Evolutionary conservation across 1,284 basidiomycete species (phyloP).

Genomic region (Heterobasidion occidentale): DNA sequence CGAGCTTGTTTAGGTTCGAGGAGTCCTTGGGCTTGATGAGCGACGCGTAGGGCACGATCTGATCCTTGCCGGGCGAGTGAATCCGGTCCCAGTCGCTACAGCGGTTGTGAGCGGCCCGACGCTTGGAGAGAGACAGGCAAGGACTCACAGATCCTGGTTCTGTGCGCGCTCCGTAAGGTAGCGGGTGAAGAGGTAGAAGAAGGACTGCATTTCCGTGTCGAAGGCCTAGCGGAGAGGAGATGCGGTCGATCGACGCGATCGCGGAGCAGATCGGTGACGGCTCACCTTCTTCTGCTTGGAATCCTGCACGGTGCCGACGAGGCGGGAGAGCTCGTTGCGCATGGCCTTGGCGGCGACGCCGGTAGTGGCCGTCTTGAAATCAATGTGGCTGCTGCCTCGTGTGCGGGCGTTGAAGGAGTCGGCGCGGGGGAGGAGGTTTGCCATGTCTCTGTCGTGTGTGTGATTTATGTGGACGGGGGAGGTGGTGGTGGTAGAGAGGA

Average conservation of each 20-base stretch:
- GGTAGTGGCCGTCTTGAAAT: conserved; percentile 98
- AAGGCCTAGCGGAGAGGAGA: conserved; percentile 57
- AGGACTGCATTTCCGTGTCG: conserved; percentile 97
- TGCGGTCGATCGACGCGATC: conserved; percentile 8
- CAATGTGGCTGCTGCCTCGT: conserved; percentile 60
- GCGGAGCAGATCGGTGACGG: not conserved
- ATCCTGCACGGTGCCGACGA: conserved; percentile 82
- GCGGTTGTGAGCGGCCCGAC: not conserved
- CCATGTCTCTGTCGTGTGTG: conserved; percentile 5
- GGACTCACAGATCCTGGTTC: conserved; percentile 84
- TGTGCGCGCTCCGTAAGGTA: conserved; percentile 95
- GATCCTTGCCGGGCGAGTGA: conserved; percentile 88
- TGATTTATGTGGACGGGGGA: not conserved
- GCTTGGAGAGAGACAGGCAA: conserved; percentile 11
- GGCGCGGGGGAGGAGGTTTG: conserved; percentile 7
- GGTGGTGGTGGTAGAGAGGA: conserved; percentile 3
- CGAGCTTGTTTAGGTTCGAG: conserved; percentile 85
- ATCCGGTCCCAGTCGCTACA: conserved; percentile 94
- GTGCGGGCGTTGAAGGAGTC: conserved; percentile 40
- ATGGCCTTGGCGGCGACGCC: conserved; percentile 97
- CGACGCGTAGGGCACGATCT: conserved; percentile 85
- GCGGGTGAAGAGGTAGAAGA: conserved; percentile 98
- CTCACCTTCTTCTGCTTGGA: conserved; percentile 76
- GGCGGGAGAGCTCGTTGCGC: conserved; percentile 95
- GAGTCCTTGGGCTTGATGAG: conserved; percentile 58